Conservation (phyloP, 2,329 filamentous ascomycete genomes). For the Clonostachys sp. region DNA sequence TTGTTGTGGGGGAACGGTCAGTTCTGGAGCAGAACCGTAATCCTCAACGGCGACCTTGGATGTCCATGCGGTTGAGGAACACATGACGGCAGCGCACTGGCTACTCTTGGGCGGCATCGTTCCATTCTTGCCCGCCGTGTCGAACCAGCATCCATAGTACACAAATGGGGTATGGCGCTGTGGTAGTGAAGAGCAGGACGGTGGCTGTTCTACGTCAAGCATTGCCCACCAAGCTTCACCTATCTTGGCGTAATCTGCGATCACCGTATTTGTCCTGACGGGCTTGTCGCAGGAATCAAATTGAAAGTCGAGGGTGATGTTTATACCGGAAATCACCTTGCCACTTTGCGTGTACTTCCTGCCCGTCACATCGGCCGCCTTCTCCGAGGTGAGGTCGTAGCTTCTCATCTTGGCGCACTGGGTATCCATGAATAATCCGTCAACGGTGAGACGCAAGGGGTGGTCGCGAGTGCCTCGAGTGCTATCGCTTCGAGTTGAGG, state of each 20-base stretch:
- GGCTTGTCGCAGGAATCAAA: neutral
- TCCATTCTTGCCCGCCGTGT: no score
- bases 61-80: neutral
- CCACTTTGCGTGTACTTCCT: no score
- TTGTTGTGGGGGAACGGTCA: neutral
- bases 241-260: neutral
- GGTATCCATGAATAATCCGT: neutral
- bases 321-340: neutral
- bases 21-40: neutral
- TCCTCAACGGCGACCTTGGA: neutral
- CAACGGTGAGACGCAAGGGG: neutral
- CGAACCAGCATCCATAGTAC: neutral
- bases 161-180: neutral
- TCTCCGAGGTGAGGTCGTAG: neutral
- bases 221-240: neutral
- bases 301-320: neutral
- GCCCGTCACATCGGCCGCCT: no score
- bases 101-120: neutral
- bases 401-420: neutral
- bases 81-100: neutral
- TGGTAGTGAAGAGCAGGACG: neutral
- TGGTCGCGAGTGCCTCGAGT: no score
- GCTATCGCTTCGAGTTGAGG: no score
- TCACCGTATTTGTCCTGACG: neutral
- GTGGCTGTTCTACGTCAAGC: neutral